Evolutionary conservation across 164 flowering plant species (phyloP).

Genomic region (Malania oleifera): DNA sequence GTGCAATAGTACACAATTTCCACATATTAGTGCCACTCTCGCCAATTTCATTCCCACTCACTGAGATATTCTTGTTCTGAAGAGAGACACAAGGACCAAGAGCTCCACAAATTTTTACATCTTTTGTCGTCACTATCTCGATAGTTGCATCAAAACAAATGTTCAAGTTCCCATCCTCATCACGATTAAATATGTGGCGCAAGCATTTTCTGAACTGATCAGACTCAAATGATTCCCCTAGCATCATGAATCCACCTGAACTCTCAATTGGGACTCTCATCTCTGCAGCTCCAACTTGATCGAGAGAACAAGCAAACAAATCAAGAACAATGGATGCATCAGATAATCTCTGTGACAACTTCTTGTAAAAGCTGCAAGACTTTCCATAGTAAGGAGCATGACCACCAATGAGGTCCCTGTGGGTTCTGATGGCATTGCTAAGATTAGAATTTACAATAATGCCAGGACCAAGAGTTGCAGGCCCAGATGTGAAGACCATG

Average conservation of each 20-base stretch:
- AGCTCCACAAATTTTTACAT: conserved; percentile 77
- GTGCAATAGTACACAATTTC: conserved; percentile 66
- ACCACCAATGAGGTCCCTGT: conserved; percentile 61
- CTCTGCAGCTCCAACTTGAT: conserved; percentile 90
- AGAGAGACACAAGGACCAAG: conserved; percentile 88
- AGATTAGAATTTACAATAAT: conserved; percentile 65
- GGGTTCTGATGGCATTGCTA: conserved; percentile 59
- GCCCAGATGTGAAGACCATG: conserved; percentile 94
- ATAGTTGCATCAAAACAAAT: conserved; percentile 79
- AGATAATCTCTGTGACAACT: conserved; percentile 49
- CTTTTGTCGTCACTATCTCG: conserved; percentile 72
- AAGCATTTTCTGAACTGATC: conserved; percentile 72
- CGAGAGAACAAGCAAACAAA: conserved; percentile 88
- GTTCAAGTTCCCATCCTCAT: conserved; percentile 52
- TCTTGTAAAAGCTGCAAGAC: conserved; percentile 57
- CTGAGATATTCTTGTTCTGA: conserved; percentile 44
- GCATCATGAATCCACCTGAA: conserved; percentile 82
- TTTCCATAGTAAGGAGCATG: conserved; percentile 45
- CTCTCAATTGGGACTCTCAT: conserved; percentile 62
- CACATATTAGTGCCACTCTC: conserved; percentile 74
- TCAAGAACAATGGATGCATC: conserved; percentile 76
- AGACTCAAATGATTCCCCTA: conserved; percentile 72
- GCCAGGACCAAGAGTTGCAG: conserved; percentile 88
- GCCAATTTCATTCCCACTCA: conserved; percentile 63
- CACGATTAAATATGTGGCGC: conserved; percentile 56